phyloP scores from a whole-genome alignment of 1,139 yeast species.

The Candida sp. region DNA sequence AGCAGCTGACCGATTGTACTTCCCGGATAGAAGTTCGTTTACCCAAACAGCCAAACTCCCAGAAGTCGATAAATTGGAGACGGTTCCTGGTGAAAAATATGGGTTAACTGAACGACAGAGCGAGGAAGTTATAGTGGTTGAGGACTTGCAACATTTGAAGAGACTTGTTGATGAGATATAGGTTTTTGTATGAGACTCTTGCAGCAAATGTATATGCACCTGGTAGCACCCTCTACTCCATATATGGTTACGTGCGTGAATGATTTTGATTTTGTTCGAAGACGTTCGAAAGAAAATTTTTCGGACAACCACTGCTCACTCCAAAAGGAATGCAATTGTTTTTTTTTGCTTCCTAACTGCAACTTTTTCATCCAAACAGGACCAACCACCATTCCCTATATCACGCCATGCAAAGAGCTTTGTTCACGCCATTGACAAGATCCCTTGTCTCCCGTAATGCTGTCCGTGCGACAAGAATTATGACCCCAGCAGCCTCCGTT shows the following conservation, averaged over 20 bases:
- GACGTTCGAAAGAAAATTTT: neutral
- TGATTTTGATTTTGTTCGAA: neutral
- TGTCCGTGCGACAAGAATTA: constrained; percentile 17
- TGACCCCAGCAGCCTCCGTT: constrained; percentile 20
- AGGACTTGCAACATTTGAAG: neutral
- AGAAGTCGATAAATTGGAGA: constrained; percentile 1
- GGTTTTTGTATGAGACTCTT: neutral
- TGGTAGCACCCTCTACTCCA: neutral
- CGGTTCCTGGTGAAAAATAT: constrained; percentile 9
- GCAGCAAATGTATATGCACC: neutral
- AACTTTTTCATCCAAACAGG: neutral
- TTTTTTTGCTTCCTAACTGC: neutral
- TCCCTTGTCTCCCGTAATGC: constrained; percentile 24
- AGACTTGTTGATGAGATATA: neutral
- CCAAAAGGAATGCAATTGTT: neutral
- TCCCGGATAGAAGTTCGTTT: neutral
- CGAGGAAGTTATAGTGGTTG: neutral
- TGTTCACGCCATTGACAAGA: constrained; percentile 28
- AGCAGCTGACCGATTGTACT: constrained; percentile 1
- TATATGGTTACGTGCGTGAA: neutral
- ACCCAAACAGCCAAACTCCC: neutral
- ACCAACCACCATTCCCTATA: neutral
- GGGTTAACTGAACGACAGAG: neutral
- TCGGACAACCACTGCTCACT: neutral
- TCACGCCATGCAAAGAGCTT: constrained; percentile 34